phyloP scores from a whole-genome alignment of 2,329 filamentous ascomycete species.

The Apiospora pterosperma region DNA sequence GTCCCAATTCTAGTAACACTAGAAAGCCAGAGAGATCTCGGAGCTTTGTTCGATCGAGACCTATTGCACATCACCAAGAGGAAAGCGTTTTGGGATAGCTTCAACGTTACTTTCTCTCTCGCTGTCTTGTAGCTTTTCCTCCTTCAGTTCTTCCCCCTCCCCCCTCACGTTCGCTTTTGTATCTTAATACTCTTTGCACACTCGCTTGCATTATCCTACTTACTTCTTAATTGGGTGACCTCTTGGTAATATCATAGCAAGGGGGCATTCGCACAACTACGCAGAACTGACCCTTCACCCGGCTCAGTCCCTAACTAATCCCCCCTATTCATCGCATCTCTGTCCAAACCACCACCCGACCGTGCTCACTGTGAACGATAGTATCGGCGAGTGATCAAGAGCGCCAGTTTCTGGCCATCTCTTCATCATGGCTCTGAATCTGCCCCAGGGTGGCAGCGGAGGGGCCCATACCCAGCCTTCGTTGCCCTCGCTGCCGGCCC shows the following conservation, averaged over 20 bases:
- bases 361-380: slow-evolving; percentile 6
- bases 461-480: slow-evolving; percentile 79
- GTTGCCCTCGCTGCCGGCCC: slow-evolving; percentile 81
- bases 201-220: not conserved
- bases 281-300: not conserved
- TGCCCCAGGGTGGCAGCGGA: slow-evolving; percentile 49
- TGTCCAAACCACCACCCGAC: slow-evolving; percentile 12
- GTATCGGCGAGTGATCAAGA: slow-evolving; percentile 10
- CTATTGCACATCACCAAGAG: not conserved
- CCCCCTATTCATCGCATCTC: not conserved
- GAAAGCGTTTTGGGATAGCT: not conserved
- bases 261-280: not conserved
- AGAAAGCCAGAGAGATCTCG: not conserved
- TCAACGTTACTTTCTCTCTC: not conserved
- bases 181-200: not conserved
- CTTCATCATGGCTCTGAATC: slow-evolving; percentile 58
- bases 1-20: slow-evolving; percentile 9
- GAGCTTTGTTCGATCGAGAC: not conserved
- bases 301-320: not conserved
- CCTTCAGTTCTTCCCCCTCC: not conserved
- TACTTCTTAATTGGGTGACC: not conserved
- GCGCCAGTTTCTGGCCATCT: slow-evolving; percentile 23
- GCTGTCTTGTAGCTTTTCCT: not conserved
- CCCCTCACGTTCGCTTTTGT: slow-evolving; percentile 3
- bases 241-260: not conserved